Conservation (phyloP, 495 filamentous ascomycete species). For the Xanthoparmelia taractica region DNA sequence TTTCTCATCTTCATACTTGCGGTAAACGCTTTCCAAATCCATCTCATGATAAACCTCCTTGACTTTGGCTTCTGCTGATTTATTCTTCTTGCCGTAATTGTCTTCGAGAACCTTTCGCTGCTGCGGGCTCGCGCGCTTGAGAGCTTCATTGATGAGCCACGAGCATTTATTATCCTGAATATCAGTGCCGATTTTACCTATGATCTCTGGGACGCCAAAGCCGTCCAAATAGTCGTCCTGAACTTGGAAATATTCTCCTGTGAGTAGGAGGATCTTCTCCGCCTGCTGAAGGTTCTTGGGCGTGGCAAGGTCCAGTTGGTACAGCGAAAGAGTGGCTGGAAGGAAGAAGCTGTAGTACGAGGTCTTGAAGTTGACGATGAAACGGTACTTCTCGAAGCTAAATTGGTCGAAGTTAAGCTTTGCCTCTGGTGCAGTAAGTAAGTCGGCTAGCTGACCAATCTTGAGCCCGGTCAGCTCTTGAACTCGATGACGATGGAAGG, state of each 20-base stretch:
- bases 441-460: slow-evolving; percentile 85
- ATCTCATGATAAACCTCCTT: slow-evolving; percentile 84
- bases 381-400: slow-evolving; percentile 87
- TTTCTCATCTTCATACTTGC: slow-evolving; percentile 77
- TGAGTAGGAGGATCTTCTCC: slow-evolving; percentile 86
- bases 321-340: slow-evolving; percentile 82
- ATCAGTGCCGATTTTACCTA: slow-evolving; percentile 98
- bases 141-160: slow-evolving; percentile 91
- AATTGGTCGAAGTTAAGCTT: slow-evolving; percentile 82
- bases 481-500: neutral
- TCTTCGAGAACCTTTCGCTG: slow-evolving; percentile 61
- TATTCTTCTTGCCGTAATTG: slow-evolving; percentile 68
- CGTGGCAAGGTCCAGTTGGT: slow-evolving; percentile 72
- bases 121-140: slow-evolving; percentile 64
- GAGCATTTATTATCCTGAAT: slow-evolving; percentile 99
- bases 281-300: slow-evolving; percentile 76
- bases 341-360: slow-evolving; percentile 99
- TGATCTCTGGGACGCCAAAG: slow-evolving; percentile 79
- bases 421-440: slow-evolving; percentile 93
- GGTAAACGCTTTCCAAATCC: slow-evolving; percentile 69
- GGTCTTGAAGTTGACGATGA: slow-evolving; percentile 99
- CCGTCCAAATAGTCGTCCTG: slow-evolving; percentile 99
- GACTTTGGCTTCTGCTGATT: slow-evolving; percentile 65
- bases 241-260: slow-evolving; percentile 98
- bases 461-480: slow-evolving; percentile 43